Evolutionary conservation across 768 basidiomycete genomes (phyloP).

Genomic region (Tulasnella sp.): DNA sequence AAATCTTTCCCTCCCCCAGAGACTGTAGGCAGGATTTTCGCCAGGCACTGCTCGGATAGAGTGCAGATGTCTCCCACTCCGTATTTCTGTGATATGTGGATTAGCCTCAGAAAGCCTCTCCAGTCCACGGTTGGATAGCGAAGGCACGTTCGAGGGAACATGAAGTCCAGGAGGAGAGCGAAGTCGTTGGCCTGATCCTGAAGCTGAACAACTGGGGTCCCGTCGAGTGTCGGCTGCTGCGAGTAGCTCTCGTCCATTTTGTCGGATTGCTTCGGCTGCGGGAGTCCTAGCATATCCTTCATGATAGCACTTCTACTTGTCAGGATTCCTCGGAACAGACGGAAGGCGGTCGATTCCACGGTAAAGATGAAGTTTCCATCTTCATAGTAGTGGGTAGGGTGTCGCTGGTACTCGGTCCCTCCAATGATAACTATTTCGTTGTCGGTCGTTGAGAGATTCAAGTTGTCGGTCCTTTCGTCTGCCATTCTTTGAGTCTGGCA

Average conservation of each 20-base stretch:
- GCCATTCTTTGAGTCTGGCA: no score
- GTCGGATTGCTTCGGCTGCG: not conserved
- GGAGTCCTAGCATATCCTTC: not conserved
- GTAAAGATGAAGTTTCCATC: conserved; percentile 1
- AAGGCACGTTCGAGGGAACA: not conserved
- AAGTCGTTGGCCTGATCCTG: not conserved
- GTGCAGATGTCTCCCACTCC: not conserved
- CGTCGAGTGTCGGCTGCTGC: not conserved
- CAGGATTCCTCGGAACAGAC: not conserved
- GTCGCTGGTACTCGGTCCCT: not conserved
- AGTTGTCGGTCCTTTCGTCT: no score
- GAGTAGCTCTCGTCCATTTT: no score
- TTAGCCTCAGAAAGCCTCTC: not conserved
- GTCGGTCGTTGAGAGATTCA: no score
- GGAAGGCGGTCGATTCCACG: not conserved
- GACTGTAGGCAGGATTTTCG: not conserved
- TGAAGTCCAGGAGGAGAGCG: not conserved
- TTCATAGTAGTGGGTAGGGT: conserved; percentile 2
- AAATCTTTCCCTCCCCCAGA: not conserved
- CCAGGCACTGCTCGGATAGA: not conserved
- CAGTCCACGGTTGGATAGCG: not conserved
- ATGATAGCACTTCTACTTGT: not conserved
- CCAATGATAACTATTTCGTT: no score
- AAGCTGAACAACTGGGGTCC: not conserved
- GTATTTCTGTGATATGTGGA: not conserved